These are phyloP conservation scores for Aureobasidium sp. DNA, from an alignment of 2,329 filamentous ascomycete species.

Conservation along the genomic window DNA sequence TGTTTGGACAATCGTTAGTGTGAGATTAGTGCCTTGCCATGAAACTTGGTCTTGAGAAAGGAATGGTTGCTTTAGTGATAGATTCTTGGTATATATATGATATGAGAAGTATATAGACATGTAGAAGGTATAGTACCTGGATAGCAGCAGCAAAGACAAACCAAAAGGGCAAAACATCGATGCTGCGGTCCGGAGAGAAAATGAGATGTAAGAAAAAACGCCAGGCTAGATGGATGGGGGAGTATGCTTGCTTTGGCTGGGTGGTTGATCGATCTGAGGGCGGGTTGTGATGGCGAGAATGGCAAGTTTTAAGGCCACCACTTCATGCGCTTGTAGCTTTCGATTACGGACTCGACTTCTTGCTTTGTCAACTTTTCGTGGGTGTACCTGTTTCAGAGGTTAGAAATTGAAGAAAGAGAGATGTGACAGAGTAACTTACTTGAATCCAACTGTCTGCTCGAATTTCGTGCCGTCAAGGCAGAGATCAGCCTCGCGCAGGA, in stretches of 20 bases:
- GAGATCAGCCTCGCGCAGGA: constrained; percentile 84
- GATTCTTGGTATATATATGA: background rate
- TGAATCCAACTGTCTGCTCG: constrained; percentile 72
- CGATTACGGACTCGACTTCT: constrained; percentile 72
- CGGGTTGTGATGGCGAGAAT: too few relatives aligned
- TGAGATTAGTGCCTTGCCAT: too few relatives aligned
- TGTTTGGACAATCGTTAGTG: too few relatives aligned
- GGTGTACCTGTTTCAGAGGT: constrained; percentile 29
- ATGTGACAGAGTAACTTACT: constrained; percentile 41
- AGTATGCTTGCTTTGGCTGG: background rate
- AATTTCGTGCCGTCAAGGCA: constrained; percentile 78
- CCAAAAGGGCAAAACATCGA: background rate
- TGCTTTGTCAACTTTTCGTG: constrained; percentile 68
- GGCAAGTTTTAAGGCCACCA: constrained; percentile 70
- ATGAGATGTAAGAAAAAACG: background rate
- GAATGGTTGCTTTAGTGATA: too few relatives aligned
- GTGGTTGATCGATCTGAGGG: background rate
- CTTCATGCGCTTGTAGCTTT: constrained; percentile 83
- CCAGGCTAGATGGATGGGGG: background rate
- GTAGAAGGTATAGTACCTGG: background rate
- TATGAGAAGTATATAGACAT: background rate
- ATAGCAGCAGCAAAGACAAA: background rate
- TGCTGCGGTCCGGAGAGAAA: background rate
- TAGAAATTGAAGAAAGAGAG: background rate
- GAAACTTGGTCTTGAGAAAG: too few relatives aligned